These are phyloP conservation scores for Earliella scabrosa DNA, from an alignment of 1,284 basidiomycete genomes.

Conservation along the genomic window DNA sequence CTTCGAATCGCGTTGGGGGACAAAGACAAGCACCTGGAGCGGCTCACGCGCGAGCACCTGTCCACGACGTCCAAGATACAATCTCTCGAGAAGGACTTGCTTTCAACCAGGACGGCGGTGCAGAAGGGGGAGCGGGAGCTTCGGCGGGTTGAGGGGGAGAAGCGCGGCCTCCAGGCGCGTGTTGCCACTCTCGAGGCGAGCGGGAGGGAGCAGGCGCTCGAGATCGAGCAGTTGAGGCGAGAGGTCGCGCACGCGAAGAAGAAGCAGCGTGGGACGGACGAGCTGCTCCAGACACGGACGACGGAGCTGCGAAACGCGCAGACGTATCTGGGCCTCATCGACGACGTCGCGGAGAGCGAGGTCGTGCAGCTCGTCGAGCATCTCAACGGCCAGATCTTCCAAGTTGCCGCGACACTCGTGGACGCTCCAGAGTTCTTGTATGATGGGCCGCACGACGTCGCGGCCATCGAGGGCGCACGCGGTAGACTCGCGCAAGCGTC, in stretches of 20 bases:
- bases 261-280: background rate
- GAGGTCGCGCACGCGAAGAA: background rate
- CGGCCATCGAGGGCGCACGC: background rate
- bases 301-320: slow-evolving; percentile 27
- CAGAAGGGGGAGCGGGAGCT: no score
- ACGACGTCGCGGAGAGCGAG: slow-evolving; percentile 26
- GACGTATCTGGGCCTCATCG: slow-evolving; percentile 22
- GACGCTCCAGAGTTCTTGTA: slow-evolving; percentile 8
- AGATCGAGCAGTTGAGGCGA: background rate
- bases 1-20: no score
- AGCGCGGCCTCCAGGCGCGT: no score
- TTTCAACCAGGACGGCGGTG: no score
- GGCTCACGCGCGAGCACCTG: no score
- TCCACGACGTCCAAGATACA: no score
- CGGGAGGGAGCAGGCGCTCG: background rate
- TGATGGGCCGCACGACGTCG: background rate
- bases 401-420: slow-evolving; percentile 21
- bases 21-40: no score
- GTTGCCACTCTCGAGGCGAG: no score
- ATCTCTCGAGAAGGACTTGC: no score
- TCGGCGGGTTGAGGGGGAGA: no score
- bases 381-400: slow-evolving; percentile 28
- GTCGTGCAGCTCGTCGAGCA: slow-evolving; percentile 19
- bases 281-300: slow-evolving; percentile 17
- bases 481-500: slow-evolving; percentile 31